A percentile compares a stretch with the other conserved stretches of the same genome.
Conservation (phyloP, 2,329 filamentous ascomycete species). For the Aureobasidium subglaciale region DNA sequence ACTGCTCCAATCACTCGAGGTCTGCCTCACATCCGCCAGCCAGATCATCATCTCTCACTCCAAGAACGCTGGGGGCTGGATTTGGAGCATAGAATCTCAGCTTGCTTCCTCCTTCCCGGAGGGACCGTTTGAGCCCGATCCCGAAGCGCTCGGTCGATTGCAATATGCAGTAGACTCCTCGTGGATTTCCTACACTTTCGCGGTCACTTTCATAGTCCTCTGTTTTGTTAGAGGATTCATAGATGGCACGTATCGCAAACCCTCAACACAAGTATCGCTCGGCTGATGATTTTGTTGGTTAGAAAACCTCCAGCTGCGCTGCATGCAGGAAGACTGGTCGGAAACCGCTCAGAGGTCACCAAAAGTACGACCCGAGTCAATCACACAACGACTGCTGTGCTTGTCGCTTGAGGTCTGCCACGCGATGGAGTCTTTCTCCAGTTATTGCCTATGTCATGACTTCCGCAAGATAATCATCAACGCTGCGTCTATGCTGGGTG, state of each 20-base stretch:
- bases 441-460: not conserved
- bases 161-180: slow-evolving; percentile 1
- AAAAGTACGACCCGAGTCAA: not conserved
- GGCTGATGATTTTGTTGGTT: not conserved
- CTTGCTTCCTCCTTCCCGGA: not conserved
- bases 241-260: not conserved
- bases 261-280: no score
- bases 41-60: not conserved
- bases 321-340: not conserved
- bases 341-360: not conserved
- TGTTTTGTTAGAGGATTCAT: not conserved
- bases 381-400: not conserved
- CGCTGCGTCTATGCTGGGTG: not conserved
- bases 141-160: not conserved
- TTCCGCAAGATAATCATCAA: not conserved
- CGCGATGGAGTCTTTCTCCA: not conserved
- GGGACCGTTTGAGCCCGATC: not conserved
- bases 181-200: not conserved
- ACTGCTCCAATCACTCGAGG: not conserved
- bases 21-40: not conserved
- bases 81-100: not conserved
- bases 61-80: not conserved
- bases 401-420: not conserved
- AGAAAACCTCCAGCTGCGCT: not conserved
- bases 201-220: not conserved